A percentile compares a stretch with the other conserved stretches of the same genome.
Conservation (phyloP, 2,329 filamentous ascomycete species). For the Calonectria hawksworthii region DNA sequence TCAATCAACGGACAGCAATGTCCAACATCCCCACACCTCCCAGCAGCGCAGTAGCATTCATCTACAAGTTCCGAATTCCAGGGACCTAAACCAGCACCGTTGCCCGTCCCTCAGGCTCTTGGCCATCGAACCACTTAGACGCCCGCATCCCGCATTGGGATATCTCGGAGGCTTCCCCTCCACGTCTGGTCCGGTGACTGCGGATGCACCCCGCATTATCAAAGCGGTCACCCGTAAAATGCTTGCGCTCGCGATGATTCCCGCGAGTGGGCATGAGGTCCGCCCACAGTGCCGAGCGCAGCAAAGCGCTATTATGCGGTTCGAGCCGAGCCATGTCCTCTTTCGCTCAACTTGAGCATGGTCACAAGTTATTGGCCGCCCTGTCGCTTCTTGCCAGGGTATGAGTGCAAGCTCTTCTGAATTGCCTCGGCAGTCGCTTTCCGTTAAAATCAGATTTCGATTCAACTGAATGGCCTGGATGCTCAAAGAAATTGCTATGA, state of each 20-base stretch:
- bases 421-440: not conserved
- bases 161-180: constrained; percentile 41
- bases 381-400: not conserved
- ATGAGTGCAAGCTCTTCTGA: not conserved
- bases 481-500: not conserved
- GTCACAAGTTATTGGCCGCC: not conserved
- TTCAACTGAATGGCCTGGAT: not conserved
- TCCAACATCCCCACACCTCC: not conserved
- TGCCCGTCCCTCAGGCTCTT: constrained; percentile 7
- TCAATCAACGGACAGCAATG: not conserved
- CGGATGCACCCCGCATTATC: constrained; percentile 38
- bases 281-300: constrained; percentile 32
- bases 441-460: not conserved
- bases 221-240: constrained; percentile 24
- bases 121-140: constrained; percentile 34
- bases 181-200: constrained; percentile 38
- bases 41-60: not conserved
- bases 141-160: constrained; percentile 37
- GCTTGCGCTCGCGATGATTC: constrained; percentile 4
- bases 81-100: constrained; percentile 4
- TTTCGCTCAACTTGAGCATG: not conserved
- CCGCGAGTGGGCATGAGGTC: constrained; percentile 31
- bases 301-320: constrained; percentile 34
- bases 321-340: constrained; percentile 37
- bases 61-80: not conserved